Evolutionary conservation across 345 rosid species (phyloP).

Genomic region (Brassica rapa): DNA sequence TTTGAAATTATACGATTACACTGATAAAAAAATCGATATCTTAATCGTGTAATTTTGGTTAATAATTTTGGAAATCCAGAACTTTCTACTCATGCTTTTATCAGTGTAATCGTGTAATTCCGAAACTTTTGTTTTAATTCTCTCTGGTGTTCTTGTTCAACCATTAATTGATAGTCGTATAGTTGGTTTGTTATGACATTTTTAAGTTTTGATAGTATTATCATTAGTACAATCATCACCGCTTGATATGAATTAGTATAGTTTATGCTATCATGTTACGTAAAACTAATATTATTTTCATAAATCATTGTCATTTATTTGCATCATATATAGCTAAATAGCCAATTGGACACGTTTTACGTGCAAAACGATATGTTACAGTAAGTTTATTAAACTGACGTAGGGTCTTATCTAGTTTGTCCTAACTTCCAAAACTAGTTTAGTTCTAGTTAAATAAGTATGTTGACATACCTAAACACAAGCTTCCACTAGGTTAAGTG

Average conservation of each 20-base stretch:
- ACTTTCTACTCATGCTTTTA: not conserved
- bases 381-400: not conserved
- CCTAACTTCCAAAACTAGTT: constrained; percentile 9
- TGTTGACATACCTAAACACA: constrained; percentile 17
- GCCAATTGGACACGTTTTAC: constrained; percentile 18
- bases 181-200: not conserved
- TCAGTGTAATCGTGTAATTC: not conserved
- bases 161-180: not conserved
- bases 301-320: not conserved
- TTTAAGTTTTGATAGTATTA: not conserved
- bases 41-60: not conserved
- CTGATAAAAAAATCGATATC: not conserved
- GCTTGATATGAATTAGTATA: not conserved
- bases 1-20: not conserved
- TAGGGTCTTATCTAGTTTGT: constrained; percentile 22
- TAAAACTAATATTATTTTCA: not conserved
- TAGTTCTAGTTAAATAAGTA: constrained; percentile 7
- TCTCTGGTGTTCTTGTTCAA: not conserved
- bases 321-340: not conserved
- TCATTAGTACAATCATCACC: not conserved
- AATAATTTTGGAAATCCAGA: not conserved
- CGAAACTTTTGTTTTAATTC: not conserved
- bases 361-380: not conserved
- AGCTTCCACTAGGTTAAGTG: constrained; percentile 13
- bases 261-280: not conserved